Conservation (phyloP, 345 rosid genomes). For the Turritis glabra region DNA sequence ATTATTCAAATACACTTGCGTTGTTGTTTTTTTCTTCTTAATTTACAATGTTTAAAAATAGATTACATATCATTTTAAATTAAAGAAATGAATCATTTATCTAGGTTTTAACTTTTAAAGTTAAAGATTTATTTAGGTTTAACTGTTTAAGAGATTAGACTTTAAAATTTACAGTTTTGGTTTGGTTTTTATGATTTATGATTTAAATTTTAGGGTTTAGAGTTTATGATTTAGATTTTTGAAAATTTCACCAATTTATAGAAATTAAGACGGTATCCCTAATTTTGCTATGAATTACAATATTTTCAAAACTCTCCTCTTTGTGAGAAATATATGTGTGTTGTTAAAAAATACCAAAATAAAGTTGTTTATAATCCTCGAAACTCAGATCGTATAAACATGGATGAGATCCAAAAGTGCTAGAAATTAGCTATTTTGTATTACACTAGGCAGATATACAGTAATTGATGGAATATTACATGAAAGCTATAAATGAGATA, state of each 20-base stretch:
- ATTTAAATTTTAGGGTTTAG: background rate
- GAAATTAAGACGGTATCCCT: no score
- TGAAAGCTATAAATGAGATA: background rate
- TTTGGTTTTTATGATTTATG: background rate
- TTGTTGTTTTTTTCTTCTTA: background rate
- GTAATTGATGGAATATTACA: background rate
- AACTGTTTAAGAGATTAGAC: background rate
- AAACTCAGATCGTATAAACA: background rate
- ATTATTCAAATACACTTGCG: slow-evolving; percentile 9
- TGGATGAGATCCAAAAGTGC: background rate
- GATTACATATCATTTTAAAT: background rate
- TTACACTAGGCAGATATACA: background rate
- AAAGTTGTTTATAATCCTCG: background rate
- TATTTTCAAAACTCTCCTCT: background rate
- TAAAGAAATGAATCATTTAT: background rate
- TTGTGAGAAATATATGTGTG: background rate
- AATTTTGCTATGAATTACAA: background rate
- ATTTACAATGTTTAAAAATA: background rate
- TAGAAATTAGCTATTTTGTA: background rate
- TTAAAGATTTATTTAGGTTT: background rate
- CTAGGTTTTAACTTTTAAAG: background rate
- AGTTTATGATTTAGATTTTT: background rate
- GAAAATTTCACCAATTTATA: no score
- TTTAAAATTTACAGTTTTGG: background rate
- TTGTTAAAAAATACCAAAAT: background rate